Conservation (phyloP, 208 protist species). For the Crithidia bombi region DNA sequence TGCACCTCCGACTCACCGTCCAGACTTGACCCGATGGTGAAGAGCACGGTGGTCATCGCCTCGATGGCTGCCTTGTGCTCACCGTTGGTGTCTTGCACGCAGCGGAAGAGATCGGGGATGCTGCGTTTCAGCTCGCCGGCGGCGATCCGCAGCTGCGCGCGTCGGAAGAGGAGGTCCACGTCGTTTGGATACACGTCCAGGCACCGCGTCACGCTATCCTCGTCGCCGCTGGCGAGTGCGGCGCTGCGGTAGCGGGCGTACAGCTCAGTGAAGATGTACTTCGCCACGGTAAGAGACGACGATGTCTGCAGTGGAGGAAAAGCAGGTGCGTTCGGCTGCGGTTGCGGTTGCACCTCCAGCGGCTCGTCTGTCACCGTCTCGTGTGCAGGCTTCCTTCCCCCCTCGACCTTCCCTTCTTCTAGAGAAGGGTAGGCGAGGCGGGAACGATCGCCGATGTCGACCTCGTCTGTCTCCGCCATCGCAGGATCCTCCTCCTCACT, state of each 20-base stretch:
- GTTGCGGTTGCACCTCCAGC: too few relatives aligned
- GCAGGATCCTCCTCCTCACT: neutral
- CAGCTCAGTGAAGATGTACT: constrained; percentile 74
- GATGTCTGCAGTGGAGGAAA: neutral
- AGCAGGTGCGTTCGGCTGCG: neutral
- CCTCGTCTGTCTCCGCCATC: neutral
- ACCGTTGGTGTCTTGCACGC: constrained; percentile 85
- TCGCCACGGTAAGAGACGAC: constrained; percentile 56
- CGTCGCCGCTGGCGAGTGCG: constrained; percentile 60
- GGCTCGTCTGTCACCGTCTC: neutral
- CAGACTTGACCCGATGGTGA: constrained; percentile 62
- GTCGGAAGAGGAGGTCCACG: constrained; percentile 70
- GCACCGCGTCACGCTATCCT: constrained; percentile 82
- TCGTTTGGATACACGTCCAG: constrained; percentile 81
- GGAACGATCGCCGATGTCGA: neutral
- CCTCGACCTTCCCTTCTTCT: neutral
- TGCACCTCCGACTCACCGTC: constrained; percentile 54
- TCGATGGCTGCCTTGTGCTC: constrained; percentile 80
- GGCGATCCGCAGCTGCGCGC: constrained; percentile 73
- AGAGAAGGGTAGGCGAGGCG: neutral
- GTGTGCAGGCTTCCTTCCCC: neutral
- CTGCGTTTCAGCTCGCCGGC: constrained; percentile 67
- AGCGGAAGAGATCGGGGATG: constrained; percentile 83
- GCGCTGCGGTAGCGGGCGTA: constrained; percentile 77
- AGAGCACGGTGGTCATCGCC: constrained; percentile 84